Base-by-base conservation (phyloP, 306 rosid genomes). In the Gastrolobium villosum region DNA sequence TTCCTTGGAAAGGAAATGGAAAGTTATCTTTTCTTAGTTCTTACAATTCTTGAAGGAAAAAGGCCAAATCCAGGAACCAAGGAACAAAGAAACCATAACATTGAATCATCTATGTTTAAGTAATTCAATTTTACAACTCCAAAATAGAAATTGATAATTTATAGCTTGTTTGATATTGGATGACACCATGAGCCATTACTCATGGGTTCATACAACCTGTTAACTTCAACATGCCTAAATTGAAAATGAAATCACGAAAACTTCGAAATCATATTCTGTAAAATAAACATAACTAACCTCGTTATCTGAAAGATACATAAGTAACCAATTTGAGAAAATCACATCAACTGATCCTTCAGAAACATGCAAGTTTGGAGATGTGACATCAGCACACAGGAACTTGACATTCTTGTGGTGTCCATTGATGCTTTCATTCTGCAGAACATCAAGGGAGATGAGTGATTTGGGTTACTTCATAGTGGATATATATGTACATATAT, bases 251-350 rank as follows among this genome's bases (percentile, higher is more conserved):
- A 39, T 14, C 63, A 32, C 26, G 59, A 76, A 72, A 65, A 10
- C 1, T 34, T 7, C 28, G 45, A 39, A 65, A 11, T 26, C 30
- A 6, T 20, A 36, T 39, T 13, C 40, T 52, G 30, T 41, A 28
- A 54, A 68, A 59, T 60, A 75, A 49, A 62, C 39, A 36, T 44
- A 73, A 43, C 55, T 88, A 74, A 93, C 99, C 98, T 95, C 99
- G 6, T 14, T 73, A 78, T 95, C 98, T 54, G 98, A 89, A 69
- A 95, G 90, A 84, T 95, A 95, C 99, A 95, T 95, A 36, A 95
- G 99, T 63, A 95, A 78, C 99, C 99, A 95, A 72, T 95, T 95
- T 10, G 99, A 95, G 94, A 95, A 95, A 48, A 93, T 82, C 63
- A 95, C 59, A 74, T 95, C 99, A 66, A 90, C 79, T 0, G 96